Conservation (phyloP, 2,329 filamentous ascomycete species). For the Penicillium olsonii region DNA sequence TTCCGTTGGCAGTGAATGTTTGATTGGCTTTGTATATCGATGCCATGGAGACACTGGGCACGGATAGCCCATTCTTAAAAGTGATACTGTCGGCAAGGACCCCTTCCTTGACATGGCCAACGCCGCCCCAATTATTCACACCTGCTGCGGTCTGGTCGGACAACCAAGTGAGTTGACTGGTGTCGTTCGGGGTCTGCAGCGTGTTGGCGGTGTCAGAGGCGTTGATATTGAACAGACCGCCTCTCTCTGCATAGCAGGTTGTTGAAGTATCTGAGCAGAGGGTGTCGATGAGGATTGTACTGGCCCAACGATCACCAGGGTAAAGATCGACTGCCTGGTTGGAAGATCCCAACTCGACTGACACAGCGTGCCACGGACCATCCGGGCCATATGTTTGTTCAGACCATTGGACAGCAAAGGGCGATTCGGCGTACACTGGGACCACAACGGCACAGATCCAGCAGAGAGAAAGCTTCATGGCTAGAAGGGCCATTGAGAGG, state of each 20-base stretch:
- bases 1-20: conserved; percentile 24
- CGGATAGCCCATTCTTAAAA: background rate
- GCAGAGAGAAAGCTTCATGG: background rate
- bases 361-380: conserved; percentile 31
- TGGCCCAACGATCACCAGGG: conserved; percentile 18
- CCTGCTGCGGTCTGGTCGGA: conserved; percentile 1
- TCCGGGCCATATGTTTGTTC: conserved; percentile 23
- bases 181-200: conserved; percentile 11
- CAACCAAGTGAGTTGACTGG: conserved; percentile 5
- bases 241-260: conserved; percentile 17
- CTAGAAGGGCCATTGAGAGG: too few species aligned
- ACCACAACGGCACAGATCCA: too few species aligned
- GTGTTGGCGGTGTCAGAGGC: conserved; percentile 13
- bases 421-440: too few species aligned
- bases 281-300: conserved; percentile 15
- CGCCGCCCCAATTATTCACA: conserved; percentile 11
- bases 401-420: conserved; percentile 12
- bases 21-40: conserved; percentile 21
- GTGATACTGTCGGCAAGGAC: conserved; percentile 12
- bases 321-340: conserved; percentile 19
- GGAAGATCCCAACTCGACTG: conserved; percentile 18
- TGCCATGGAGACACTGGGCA: conserved; percentile 22
- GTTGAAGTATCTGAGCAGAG: conserved; percentile 18
- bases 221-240: conserved; percentile 14
- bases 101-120: conserved; percentile 12